phyloP scores from a whole-genome alignment of 2,329 filamentous ascomycete genomes.

The Aaosphaeria arxii region DNA sequence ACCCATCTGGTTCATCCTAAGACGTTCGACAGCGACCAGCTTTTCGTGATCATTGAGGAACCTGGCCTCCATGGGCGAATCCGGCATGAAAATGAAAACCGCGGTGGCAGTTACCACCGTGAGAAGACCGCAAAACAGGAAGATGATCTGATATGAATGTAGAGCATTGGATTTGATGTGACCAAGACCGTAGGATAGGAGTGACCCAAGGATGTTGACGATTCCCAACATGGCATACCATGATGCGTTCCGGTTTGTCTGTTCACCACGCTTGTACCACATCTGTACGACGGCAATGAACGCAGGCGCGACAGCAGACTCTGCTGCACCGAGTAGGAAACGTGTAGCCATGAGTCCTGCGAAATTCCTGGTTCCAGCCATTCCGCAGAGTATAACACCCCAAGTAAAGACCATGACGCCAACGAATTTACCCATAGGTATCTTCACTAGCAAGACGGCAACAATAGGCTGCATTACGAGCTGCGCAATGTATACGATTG shows the following conservation, averaged over 20 bases:
- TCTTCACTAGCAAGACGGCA: constrained; percentile 56
- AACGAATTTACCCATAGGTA: constrained; percentile 60
- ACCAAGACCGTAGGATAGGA: constrained; percentile 58
- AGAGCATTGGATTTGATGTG: constrained; percentile 51
- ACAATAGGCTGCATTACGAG: constrained; percentile 53
- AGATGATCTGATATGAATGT: constrained; percentile 35
- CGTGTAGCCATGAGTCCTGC: constrained; percentile 59
- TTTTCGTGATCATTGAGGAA: constrained; percentile 58
- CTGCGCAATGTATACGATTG: constrained; percentile 55
- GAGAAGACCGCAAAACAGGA: constrained; percentile 38
- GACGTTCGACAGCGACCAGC: constrained; percentile 56
- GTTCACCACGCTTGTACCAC: constrained; percentile 61
- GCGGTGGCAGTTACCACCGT: constrained; percentile 51
- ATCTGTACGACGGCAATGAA: constrained; percentile 54
- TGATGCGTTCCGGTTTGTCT: constrained; percentile 54
- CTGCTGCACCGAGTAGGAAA: constrained; percentile 66
- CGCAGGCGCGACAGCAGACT: constrained; percentile 51
- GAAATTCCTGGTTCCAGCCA: constrained; percentile 61
- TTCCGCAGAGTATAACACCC: constrained; percentile 58
- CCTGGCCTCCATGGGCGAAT: constrained; percentile 59
- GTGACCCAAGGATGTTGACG: constrained; percentile 54
- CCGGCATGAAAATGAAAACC: constrained; percentile 58
- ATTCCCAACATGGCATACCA: constrained; percentile 64
- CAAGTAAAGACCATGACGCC: constrained; percentile 52
- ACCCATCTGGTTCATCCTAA: constrained; percentile 42